phyloP scores from a whole-genome alignment of 106 monocot genomes.

The Apostasia shenzhenica region DNA sequence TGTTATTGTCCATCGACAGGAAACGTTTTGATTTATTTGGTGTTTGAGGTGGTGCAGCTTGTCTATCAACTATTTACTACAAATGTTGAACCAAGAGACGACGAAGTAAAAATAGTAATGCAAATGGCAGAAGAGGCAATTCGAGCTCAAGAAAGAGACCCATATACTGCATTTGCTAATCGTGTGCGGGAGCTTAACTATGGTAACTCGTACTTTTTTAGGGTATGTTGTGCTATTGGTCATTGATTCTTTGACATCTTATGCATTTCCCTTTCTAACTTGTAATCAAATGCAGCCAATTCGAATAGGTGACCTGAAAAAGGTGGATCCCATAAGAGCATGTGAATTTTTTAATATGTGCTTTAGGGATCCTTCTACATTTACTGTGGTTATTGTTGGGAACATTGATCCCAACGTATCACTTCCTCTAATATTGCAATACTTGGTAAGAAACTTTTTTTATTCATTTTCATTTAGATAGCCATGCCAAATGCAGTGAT shows the following conservation, averaged over 20 bases:
- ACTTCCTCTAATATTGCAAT: conserved; percentile 79
- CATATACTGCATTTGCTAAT: conserved; percentile 92
- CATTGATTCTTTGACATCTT: not conserved
- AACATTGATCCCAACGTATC: conserved; percentile 67
- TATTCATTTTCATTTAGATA: not conserved
- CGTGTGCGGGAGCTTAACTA: conserved; percentile 93
- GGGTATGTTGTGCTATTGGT: conserved; percentile 31
- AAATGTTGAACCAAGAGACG: conserved; percentile 76
- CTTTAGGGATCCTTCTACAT: conserved; percentile 93
- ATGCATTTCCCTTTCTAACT: conserved; percentile 2
- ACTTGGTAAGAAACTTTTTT: conserved; percentile 59
- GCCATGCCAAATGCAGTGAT: not conserved
- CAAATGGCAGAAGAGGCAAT: conserved; percentile 99
- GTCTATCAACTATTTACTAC: conserved; percentile 97
- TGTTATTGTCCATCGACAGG: not conserved
- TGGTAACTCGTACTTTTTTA: conserved; percentile 89
- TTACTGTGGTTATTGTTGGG: conserved; percentile 91
- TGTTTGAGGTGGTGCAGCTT: conserved; percentile 45
- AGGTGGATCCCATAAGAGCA: conserved; percentile 81
- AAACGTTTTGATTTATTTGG: not conserved
- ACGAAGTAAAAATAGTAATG: conserved; percentile 99
- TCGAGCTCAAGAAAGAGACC: conserved; percentile 96
- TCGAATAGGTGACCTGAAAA: conserved; percentile 75
- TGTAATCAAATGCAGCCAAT: conserved; percentile 65
- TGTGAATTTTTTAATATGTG: conserved; percentile 89